Evolutionary conservation across 2,329 filamentous ascomycete genomes (phyloP).

Genomic region (Macrophomina pseudophaseolina): DNA sequence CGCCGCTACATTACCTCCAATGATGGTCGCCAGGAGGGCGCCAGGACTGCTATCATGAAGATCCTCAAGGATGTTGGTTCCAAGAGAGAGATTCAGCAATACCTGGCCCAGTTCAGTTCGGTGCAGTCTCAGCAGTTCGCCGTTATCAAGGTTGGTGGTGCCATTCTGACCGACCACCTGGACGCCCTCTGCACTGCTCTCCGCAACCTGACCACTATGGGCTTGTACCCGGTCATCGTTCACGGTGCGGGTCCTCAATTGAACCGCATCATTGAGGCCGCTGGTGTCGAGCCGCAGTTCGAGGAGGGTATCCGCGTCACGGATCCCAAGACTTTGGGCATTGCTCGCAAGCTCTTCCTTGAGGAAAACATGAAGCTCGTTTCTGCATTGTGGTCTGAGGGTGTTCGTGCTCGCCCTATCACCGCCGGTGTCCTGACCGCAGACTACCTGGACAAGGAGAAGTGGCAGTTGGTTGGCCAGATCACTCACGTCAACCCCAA

Average conservation of each 20-base stretch:
- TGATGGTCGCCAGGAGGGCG: conserved; percentile 26
- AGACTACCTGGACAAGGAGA: conserved; percentile 94
- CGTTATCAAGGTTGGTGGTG: conserved; percentile 97
- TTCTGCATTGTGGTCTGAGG: conserved; percentile 80
- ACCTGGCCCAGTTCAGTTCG: conserved; percentile 95
- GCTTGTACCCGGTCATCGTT: conserved; percentile 92
- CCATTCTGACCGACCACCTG: conserved; percentile 92
- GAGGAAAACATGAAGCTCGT: conserved; percentile 94
- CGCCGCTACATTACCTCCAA: conserved; percentile 25
- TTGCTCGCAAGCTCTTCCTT: conserved; percentile 90
- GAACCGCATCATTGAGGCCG: conserved; percentile 86
- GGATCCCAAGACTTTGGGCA: conserved; percentile 89
- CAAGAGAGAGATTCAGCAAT: conserved; percentile 95
- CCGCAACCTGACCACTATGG: conserved; percentile 91
- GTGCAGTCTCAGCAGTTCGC: conserved; percentile 97
- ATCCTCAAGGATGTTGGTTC: conserved; percentile 94
- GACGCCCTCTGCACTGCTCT: conserved; percentile 89
- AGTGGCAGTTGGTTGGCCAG: conserved; percentile 94
- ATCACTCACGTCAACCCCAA: conserved; percentile 90
- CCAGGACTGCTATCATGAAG: conserved; percentile 77
- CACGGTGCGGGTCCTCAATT: conserved; percentile 95
- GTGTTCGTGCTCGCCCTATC: conserved; percentile 86
- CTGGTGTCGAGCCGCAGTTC: conserved; percentile 92
- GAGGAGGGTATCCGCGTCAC: conserved; percentile 96
- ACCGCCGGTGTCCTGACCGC: conserved; percentile 89